Evolutionary conservation across 441 rosid species (phyloP).

Genomic region (Pelargonium australe): DNA sequence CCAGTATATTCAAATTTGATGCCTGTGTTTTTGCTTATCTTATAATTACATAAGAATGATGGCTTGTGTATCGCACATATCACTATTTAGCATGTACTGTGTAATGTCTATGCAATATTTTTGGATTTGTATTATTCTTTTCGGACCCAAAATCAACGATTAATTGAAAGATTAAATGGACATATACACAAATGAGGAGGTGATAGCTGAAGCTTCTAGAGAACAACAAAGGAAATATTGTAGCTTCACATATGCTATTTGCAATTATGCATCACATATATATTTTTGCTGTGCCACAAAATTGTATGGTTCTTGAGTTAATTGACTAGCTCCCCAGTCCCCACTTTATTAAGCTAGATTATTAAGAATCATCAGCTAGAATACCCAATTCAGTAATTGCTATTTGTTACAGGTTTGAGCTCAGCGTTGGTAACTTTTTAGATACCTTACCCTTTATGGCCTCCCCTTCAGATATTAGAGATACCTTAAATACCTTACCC

Average conservation of each 20-base stretch:
- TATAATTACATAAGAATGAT: constrained; percentile 11
- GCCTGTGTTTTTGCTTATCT: not conserved
- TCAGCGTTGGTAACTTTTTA: not conserved
- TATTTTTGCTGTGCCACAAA: not conserved
- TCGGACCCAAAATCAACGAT: not conserved
- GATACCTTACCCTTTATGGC: not conserved
- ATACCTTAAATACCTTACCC: too few relatives aligned
- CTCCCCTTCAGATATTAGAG: not conserved
- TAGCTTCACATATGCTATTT: not conserved
- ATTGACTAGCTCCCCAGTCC: not conserved
- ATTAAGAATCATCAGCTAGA: not conserved
- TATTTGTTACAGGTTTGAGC: not conserved
- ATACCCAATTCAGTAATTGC: constrained; percentile 4
- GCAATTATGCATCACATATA: not conserved
- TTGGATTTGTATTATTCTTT: not conserved
- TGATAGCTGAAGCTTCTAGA: not conserved
- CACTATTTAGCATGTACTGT: not conserved
- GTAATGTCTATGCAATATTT: not conserved
- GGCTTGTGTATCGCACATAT: constrained; percentile 7
- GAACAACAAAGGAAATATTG: not conserved
- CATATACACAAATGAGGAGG: not conserved
- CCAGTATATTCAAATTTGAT: constrained; percentile 8
- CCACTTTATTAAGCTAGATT: not conserved
- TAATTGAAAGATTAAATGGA: not conserved
- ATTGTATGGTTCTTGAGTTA: not conserved